Evolutionary conservation across 176 grass and related monocot genomes (phyloP), one percentile per base, ranked within the genome.

Genomic region (Paspalum vaginatum): DNA sequence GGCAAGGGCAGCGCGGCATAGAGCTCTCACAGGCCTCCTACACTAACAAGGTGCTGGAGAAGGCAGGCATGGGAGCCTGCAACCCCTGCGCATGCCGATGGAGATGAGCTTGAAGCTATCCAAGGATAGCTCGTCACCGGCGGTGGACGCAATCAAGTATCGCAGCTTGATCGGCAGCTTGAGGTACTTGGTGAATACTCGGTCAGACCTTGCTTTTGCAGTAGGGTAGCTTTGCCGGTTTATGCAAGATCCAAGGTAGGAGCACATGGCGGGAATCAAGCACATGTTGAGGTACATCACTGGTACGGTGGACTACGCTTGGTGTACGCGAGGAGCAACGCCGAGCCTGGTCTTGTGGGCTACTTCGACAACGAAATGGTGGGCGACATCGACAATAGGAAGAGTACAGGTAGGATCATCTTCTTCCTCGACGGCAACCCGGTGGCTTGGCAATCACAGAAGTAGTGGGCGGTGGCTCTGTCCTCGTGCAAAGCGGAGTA

Each of bases 11-110:
- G 11, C 0, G 12, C 2, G 47, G 47, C 0, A 49, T 49, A 10
- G 14, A 2, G 0, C 0, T 49, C 1, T 14, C 12, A 0, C 47
- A 49, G 12, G 14, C 1, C 0, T 8, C 47, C 1, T 49, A 49
- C 14, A 13, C 47, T 1, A 2, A 10, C 11, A 49, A 49, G 12
- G 14, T 49, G 4, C 2, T 49, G 12, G 47, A 49, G 47, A 14
- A 2, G 1, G 47, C 12, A 4, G 11, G 47, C 0, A 1, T 49
- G 47, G 3, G 0, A 0, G 47, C 12, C 3, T 49, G 47, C 47
- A 49, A 12, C 1, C 12, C 47, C 0, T 13, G 12, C 5, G 0
- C 0, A 49, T 13, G 0, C 47, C 12, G 2, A 49, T 49, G 47
- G 47, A 49, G 2, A 10, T 13, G 0, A 0, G 47, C 3, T 13